phyloP scores from a whole-genome alignment of 371 early-diverging fungal genomes.

The Blakeslea trispora region DNA sequence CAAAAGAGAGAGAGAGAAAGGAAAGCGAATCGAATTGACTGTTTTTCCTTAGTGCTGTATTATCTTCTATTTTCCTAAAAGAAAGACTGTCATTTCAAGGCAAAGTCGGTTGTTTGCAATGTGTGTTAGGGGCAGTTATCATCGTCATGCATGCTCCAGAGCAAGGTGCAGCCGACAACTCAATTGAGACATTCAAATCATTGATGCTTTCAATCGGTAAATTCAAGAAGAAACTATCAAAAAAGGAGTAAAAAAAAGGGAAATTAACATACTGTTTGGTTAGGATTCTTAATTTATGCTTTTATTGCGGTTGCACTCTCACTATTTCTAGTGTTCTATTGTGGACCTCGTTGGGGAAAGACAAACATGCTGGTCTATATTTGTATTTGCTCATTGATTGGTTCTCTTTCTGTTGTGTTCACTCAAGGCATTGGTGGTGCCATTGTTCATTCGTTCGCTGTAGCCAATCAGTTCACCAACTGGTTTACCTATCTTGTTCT shows the following conservation, averaged over 20 bases:
- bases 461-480: slow-evolving; percentile 86
- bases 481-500: slow-evolving; percentile 87
- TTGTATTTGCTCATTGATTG: slow-evolving; percentile 83
- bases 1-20: neutral
- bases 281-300: slow-evolving; percentile 83
- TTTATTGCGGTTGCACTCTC: slow-evolving; percentile 59
- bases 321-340: slow-evolving; percentile 69
- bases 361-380: slow-evolving; percentile 86
- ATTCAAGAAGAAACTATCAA: too few species aligned
- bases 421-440: slow-evolving; percentile 92
- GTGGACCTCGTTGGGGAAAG: slow-evolving; percentile 87
- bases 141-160: slow-evolving; percentile 92
- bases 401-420: slow-evolving; percentile 90
- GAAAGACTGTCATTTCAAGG: slow-evolving; percentile 84
- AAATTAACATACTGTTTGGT: neutral
- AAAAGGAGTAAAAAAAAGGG: neutral
- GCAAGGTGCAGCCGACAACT: slow-evolving; percentile 73
- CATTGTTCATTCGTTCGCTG: slow-evolving; percentile 81
- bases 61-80: slow-evolving; percentile 87
- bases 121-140: slow-evolving; percentile 87
- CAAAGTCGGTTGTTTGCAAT: slow-evolving; percentile 88
- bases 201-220: slow-evolving; percentile 76
- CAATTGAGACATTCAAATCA: slow-evolving; percentile 79
- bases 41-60: slow-evolving; percentile 65
- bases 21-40: neutral